These are phyloP conservation scores for Blastobotrys apis DNA, from an alignment of 1,139 yeast genomes.

Conservation along the genomic window DNA sequence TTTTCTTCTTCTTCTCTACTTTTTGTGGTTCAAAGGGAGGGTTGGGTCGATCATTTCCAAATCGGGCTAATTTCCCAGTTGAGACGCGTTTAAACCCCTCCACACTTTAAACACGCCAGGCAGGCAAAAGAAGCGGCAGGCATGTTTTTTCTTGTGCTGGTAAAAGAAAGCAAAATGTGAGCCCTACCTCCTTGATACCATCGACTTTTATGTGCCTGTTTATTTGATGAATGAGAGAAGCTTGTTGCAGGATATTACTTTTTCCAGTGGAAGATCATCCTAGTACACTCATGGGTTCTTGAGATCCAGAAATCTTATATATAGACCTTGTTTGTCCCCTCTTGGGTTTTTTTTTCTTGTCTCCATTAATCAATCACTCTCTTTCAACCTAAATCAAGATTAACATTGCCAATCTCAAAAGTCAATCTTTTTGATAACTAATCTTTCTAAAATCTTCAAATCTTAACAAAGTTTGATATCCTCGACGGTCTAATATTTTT, in stretches of 20 bases:
- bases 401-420: background rate
- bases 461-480: no score
- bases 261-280: no score
- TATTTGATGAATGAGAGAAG: background rate
- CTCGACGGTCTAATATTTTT: no score
- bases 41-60: constrained; percentile 7
- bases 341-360: background rate
- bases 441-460: no score
- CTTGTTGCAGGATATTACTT: background rate
- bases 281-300: no score
- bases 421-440: background rate
- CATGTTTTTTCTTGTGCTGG: background rate
- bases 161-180: background rate
- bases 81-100: constrained; percentile 5
- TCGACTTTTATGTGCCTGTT: no score
- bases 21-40: no score
- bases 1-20: no score
- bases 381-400: background rate
- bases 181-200: background rate
- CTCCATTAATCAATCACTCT: background rate
- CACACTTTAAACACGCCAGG: no score
- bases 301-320: no score
- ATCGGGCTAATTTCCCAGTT: constrained; percentile 4
- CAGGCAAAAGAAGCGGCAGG: no score
- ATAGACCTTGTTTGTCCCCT: no score